Evolutionary conservation across 306 rosid genomes (phyloP), one percentile per base, ranked within the genome.

Genomic region (Castanospermum australe): DNA sequence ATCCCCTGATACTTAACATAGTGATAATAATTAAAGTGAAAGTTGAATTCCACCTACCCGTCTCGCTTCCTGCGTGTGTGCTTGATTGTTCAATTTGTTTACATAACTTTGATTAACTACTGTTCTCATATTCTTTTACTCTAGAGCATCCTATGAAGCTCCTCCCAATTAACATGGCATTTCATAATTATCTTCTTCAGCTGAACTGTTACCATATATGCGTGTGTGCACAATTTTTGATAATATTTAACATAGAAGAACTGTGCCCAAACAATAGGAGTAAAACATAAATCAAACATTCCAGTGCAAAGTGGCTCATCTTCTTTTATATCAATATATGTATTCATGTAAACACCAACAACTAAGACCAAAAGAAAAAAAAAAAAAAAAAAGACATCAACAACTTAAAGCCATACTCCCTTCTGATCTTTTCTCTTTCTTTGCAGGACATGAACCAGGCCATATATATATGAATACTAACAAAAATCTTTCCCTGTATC

Each of bases 131-230:
- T 78, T 18, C 30, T n/a, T 38, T 66, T 14, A 56, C 20, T 75
- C 2, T 51, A 4, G 10, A 28, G 13, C 86, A 60, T 77, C 73
- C 70, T 61, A 64, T 21, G 44, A 81, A 20, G 11, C 59, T 65
- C 79, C 79, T n/a, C 64, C 52, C 75, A 77, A 52, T 25, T 66
- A n/a, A n/a, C n/a, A n/a, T 78, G 84, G 59, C 67, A 67, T 17
- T 22, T 17, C 41, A 32, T 54, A 55, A 2, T 5, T 33, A 17
- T 75, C 63, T 73, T 55, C 8, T 24, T 67, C 6, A 35, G 5
- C 13, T 55, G 38, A 55, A 32, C 30, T 52, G 54, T 41, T 18
- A 7, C 17, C 60, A 32, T 48, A n/a, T 48, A 48, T 55, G 12
- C 10, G 48, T 42, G 48, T 42, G 48, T 42, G 12, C 14, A 41